Conservation (phyloP, 148 eudicot genomes). For the Cornus kousa region DNA sequence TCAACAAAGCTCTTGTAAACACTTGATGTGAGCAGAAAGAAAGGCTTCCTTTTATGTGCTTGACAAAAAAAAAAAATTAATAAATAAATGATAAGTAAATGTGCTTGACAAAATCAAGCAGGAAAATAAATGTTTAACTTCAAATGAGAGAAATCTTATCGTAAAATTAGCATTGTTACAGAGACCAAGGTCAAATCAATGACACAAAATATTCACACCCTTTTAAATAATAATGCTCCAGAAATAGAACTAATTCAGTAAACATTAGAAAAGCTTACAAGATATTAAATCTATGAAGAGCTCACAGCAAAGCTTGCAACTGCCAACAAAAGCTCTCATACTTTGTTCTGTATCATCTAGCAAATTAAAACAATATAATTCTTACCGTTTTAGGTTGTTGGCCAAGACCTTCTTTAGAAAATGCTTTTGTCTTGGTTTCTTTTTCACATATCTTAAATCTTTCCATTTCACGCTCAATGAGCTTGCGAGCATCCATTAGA, state of each 20-base stretch:
- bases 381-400: slow-evolving; percentile 98
- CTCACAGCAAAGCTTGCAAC: background rate
- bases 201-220: background rate
- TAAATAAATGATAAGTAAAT: no score
- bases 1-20: background rate
- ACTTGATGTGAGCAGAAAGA: background rate
- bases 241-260: background rate
- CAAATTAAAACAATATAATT: slow-evolving; percentile 6
- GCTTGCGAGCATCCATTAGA: slow-evolving; percentile 95
- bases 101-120: background rate
- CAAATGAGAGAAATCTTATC: background rate
- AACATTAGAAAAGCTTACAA: background rate
- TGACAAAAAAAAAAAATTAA: no score
- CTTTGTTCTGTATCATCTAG: slow-evolving; percentile 2
- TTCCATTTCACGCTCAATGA: slow-evolving; percentile 98
- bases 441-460: slow-evolving; percentile 98
- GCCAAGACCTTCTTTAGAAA: slow-evolving; percentile 98
- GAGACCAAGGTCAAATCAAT: background rate
- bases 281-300: no score
- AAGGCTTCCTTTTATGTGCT: background rate
- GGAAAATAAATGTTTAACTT: slow-evolving; percentile 1
- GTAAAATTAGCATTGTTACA: background rate
- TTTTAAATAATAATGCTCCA: background rate
- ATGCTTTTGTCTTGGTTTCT: slow-evolving; percentile 99
- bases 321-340: background rate